Percentiles rank a stretch among this genome's conserved stretches.
Evolutionary conservation across 2,329 filamentous ascomycete species (phyloP).

Genomic region (Leptographium flavum): DNA sequence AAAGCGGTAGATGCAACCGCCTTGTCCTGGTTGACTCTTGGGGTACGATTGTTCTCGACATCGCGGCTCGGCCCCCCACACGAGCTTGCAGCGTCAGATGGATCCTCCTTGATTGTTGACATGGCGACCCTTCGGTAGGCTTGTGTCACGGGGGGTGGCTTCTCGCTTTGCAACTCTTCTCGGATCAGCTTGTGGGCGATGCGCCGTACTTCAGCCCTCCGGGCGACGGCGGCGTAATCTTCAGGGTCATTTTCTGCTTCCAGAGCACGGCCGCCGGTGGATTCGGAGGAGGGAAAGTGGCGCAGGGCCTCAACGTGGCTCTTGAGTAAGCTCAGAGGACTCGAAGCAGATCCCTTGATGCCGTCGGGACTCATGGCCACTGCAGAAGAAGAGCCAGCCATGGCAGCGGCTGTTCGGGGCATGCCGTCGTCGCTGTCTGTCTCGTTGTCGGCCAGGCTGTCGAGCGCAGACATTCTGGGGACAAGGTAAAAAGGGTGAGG

Average conservation of each 20-base stretch:
- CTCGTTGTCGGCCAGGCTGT: constrained; percentile 20
- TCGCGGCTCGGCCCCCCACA: background rate
- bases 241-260: constrained; percentile 30
- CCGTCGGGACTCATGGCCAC: background rate
- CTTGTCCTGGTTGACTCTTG: background rate
- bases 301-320: constrained; percentile 29
- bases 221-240: constrained; percentile 30
- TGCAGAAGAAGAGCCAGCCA: constrained; percentile 3
- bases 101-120: constrained; percentile 11
- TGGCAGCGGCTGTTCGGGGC: background rate
- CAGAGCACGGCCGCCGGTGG: constrained; percentile 25
- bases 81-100: background rate
- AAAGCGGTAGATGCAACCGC: background rate
- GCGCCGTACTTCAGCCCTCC: constrained; percentile 40
- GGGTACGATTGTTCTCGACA: background rate
- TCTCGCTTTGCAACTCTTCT: constrained; percentile 37
- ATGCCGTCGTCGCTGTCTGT: constrained; percentile 26
- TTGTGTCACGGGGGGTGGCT: constrained; percentile 8
- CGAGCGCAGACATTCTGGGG: constrained; percentile 8
- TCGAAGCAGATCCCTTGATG: constrained; percentile 15
- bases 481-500: background rate
- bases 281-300: constrained; percentile 31
- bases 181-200: constrained; percentile 43
- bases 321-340: constrained; percentile 29
- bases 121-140: constrained; percentile 7